phyloP scores from a whole-genome alignment of 192 early-diverging fungal genomes.

The Phlyctochytrium bullatum region DNA sequence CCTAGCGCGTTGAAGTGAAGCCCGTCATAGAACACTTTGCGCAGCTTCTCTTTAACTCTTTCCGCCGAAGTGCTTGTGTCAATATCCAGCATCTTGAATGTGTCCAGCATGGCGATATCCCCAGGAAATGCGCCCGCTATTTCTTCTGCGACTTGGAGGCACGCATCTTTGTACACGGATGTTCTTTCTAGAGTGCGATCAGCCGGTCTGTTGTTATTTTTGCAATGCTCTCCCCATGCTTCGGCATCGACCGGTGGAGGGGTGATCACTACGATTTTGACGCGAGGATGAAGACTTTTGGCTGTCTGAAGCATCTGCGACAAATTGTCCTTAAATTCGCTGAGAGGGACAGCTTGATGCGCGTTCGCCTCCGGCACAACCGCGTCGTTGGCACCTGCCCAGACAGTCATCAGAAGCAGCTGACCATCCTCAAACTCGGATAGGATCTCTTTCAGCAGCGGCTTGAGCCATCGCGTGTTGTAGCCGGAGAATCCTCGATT shows the following conservation, averaged over 20 bases:
- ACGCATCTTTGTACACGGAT: constrained; percentile 26
- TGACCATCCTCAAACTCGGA: constrained; percentile 13
- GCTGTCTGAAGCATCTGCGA: constrained; percentile 52
- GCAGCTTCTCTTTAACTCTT: constrained; percentile 18
- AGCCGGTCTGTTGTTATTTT: constrained; percentile 19
- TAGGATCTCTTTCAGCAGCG: constrained; percentile 55
- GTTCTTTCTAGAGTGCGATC: constrained; percentile 22
- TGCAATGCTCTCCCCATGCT: constrained; percentile 11
- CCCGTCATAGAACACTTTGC: constrained; percentile 27
- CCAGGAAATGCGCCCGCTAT: constrained; percentile 1
- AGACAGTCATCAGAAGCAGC: constrained; percentile 65
- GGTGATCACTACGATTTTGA: constrained; percentile 65
- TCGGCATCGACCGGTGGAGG: constrained; percentile 67
- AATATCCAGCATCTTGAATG: constrained; percentile 29
- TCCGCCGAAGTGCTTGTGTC: background rate
- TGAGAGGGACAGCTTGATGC: constrained; percentile 66
- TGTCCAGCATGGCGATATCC: constrained; percentile 27
- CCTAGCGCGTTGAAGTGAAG: constrained; percentile 30
- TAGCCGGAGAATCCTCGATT: constrained; percentile 83
- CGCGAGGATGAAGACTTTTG: constrained; percentile 51
- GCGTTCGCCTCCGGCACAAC: constrained; percentile 32
- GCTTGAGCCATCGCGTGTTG: constrained; percentile 60
- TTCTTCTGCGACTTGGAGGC: constrained; percentile 22
- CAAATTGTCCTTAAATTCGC: constrained; percentile 59
- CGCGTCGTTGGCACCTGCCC: constrained; percentile 84